phyloP scores from a whole-genome alignment of 495 filamentous ascomycete genomes.

The Oidiodendron maius region DNA sequence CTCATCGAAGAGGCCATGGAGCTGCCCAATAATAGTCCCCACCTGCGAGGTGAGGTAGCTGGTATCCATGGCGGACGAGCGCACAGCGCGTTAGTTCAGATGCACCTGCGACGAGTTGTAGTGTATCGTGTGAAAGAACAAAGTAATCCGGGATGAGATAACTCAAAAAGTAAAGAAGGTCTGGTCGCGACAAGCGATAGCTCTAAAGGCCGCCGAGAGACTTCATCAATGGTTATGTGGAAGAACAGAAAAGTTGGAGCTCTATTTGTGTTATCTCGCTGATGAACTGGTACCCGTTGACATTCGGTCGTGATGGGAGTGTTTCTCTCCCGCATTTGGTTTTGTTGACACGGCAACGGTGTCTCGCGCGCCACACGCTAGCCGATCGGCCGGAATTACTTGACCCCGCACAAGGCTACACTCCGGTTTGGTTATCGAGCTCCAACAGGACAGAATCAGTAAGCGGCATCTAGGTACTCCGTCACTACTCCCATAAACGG shows the following conservation, averaged over 20 bases:
- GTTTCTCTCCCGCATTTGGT: neutral
- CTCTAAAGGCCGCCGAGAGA: conserved; percentile 1
- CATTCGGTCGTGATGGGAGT: too few relatives aligned
- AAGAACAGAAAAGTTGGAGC: conserved; percentile 1
- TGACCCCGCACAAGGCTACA: neutral
- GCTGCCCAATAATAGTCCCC: conserved; percentile 80
- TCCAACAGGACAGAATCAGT: too few relatives aligned
- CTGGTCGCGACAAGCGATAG: conserved; percentile 21
- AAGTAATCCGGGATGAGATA: neutral
- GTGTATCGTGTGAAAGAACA: conserved; percentile 2
- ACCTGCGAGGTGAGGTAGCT: conserved; percentile 90
- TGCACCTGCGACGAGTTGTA: neutral
- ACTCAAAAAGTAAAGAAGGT: conserved; percentile 15
- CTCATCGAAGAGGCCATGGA: conserved; percentile 93
- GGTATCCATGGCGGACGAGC: conserved; percentile 65
- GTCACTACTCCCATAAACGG: neutral
- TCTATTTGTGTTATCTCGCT: neutral
- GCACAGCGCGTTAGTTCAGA: conserved; percentile 8
- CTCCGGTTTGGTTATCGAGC: too few relatives aligned
- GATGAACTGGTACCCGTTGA: too few relatives aligned
- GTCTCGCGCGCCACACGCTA: neutral
- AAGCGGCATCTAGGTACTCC: too few relatives aligned
- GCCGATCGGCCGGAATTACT: neutral
- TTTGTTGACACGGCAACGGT: neutral
- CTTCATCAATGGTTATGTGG: conserved; percentile 17